Evolutionary conservation across 805 yeast species (phyloP), one percentile per base, ranked within the genome.

Genomic region (Candida palmyrensis): DNA sequence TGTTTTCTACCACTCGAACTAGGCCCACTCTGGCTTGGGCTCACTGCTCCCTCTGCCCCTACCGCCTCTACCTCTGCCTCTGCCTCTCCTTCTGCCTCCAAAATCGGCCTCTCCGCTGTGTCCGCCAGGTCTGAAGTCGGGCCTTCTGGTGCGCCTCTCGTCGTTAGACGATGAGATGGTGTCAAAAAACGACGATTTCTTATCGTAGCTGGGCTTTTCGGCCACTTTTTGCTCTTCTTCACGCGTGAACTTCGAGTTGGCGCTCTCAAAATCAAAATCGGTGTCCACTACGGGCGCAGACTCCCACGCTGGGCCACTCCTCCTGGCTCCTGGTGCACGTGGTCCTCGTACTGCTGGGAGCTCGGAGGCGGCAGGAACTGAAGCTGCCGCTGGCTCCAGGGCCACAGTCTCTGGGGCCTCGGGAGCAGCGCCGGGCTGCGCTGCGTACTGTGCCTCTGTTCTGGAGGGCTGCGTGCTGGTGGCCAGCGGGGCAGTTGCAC

Each of bases 181-280:
- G 59, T 92, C 97, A 51, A 90, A 90, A 57, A 92, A 90, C 2
- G 97, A 88, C 10, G 87, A 75, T 49, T 74, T 73, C 56, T 80
- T 87, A 62, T 88, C 75, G 64, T 92, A 92, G 18, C 48, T 51
- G 7, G 51, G 35, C 23, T 38, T 44, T 18, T 55, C 60, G 16
- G 51, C 46, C 7, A 36, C 47, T 38, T 55, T 58, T 17, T 47
- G 49, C 23, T 53, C 60, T 18, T 57, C 65, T 33, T 74, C 78
- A 44, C 68, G 74, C 18, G 65, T 59, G 57, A 87, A 85, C 53
- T 77, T 79, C 24, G 89, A 88, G 53, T 83, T 85, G 44, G 75
- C 75, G 17, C 76, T 54, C 44, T 71, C 82, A 52, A 88, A 88
- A 56, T 88, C 94, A 54, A 80, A 88, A 39, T 79, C 90, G 13